A percentile compares a stretch with the other conserved stretches of the same genome.
These are phyloP conservation scores for Microbotryum lychnidis-dioicae DNA, from an alignment of 1,284 basidiomycete genomes.

Conservation along the genomic window DNA sequence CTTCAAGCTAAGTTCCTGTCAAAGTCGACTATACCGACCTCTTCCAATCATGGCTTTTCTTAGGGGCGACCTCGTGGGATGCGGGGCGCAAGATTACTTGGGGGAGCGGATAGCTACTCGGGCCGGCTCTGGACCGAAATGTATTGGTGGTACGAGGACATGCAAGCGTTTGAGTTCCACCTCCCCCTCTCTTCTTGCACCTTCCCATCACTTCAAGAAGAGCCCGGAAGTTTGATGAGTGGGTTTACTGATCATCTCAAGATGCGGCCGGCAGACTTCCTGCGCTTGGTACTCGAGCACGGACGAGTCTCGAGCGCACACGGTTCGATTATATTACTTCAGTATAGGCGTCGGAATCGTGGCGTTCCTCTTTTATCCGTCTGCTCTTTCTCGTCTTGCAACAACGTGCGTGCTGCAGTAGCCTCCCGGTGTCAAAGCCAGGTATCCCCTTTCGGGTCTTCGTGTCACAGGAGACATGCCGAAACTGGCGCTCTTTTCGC, in stretches of 20 bases:
- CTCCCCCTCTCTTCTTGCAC: background rate
- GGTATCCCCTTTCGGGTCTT: no score
- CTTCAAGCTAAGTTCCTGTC: slow-evolving; percentile 37
- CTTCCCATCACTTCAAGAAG: background rate
- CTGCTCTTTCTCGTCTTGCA: no score
- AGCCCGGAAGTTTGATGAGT: no score
- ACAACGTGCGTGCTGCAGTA: no score
- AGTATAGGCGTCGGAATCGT: no score
- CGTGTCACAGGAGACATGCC: no score
- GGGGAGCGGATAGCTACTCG: slow-evolving; percentile 29
- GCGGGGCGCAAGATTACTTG: slow-evolving; percentile 24
- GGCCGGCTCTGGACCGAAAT: slow-evolving; percentile 31
- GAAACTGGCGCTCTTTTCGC: no score
- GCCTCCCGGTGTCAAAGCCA: no score
- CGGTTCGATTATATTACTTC: no score
- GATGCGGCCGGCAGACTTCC: background rate
- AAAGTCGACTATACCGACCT: slow-evolving; percentile 44
- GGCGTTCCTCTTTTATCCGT: no score
- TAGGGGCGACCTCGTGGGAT: slow-evolving; percentile 40
- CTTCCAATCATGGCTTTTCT: slow-evolving; percentile 53
- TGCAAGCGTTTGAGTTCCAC: slow-evolving; percentile 4
- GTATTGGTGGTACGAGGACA: slow-evolving; percentile 24
- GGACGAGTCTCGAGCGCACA: background rate
- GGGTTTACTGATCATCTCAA: no score
- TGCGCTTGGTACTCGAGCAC: background rate